Evolutionary conservation across 129 eudicot genomes (phyloP).

Genomic region (Helichrysum umbraculigerum): DNA sequence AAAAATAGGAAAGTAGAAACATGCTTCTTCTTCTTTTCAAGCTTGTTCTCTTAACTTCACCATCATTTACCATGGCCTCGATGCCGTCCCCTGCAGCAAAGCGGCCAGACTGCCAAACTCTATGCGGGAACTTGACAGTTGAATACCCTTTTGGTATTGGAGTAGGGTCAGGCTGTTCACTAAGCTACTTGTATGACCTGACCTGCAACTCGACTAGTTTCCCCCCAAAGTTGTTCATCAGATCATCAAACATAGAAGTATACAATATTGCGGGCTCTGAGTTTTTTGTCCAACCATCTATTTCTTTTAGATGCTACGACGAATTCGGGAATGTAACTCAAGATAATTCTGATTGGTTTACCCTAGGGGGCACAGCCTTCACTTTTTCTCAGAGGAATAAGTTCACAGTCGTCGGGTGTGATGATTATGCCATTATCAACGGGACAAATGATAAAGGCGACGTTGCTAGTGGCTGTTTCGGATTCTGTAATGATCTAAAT

Average conservation of each 20-base stretch:
- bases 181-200: constrained; percentile 22
- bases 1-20: no score
- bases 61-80: no score
- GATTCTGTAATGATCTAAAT: not conserved
- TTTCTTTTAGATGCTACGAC: constrained; percentile 32
- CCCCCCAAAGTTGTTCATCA: constrained; percentile 35
- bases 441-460: not conserved
- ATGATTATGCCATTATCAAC: not conserved
- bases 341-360: not conserved
- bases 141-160: constrained; percentile 47
- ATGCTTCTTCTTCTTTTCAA: no score
- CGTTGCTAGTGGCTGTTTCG: not conserved
- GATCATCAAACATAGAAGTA: constrained; percentile 15
- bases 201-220: constrained; percentile 33
- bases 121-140: constrained; percentile 39
- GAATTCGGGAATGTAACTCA: not conserved
- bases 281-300: constrained; percentile 4
- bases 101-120: constrained; percentile 27
- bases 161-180: constrained; percentile 24
- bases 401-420: constrained; percentile 12
- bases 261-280: constrained; percentile 25
- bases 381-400: constrained; percentile 4
- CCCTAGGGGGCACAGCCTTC: constrained; percentile 18
- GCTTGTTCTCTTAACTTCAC: no score
- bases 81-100: not conserved